These are phyloP conservation scores for Chondrostereum purpureum DNA, from an alignment of 1,284 basidiomycete genomes.

Conservation along the genomic window DNA sequence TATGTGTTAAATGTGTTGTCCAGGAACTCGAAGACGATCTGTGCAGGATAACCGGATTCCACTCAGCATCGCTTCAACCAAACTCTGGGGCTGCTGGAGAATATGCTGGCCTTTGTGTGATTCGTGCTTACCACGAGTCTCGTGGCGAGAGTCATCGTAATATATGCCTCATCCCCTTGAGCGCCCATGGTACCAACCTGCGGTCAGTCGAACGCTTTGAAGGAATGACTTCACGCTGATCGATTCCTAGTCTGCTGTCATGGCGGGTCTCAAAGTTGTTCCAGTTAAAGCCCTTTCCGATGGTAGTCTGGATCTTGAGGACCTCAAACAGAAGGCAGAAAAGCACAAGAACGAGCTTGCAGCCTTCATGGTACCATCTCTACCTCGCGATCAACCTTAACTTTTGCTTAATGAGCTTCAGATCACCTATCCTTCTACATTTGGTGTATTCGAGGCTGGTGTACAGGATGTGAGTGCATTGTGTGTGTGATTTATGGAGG, in stretches of 20 bases:
- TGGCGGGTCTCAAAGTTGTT: constrained; percentile 97
- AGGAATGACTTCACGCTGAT: constrained; percentile 13
- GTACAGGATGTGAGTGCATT: constrained; percentile 68
- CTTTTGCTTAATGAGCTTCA: constrained; percentile 26
- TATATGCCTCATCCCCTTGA: constrained; percentile 91
- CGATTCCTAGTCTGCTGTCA: constrained; percentile 88
- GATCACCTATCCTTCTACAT: constrained; percentile 94
- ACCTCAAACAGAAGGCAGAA: constrained; percentile 83
- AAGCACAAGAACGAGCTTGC: constrained; percentile 90
- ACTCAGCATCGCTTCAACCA: constrained; percentile 91
- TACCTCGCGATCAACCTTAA: no score
- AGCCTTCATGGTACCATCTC: constrained; percentile 95
- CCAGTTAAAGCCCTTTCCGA: constrained; percentile 84
- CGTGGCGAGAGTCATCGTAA: constrained; percentile 83
- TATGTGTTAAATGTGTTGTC: background rate
- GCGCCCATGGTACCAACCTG: constrained; percentile 95
- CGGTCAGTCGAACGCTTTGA: constrained; percentile 58
- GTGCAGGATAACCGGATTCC: constrained; percentile 92
- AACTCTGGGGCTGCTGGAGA: constrained; percentile 98
- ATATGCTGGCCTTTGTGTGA: constrained; percentile 90
- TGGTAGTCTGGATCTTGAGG: constrained; percentile 85
- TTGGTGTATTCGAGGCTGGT: constrained; percentile 94
- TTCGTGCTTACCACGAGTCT: constrained; percentile 90
- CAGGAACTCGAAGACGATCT: constrained; percentile 89
- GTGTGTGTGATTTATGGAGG: no score